Conservation (phyloP, 441 rosid species). For the Breynia disticha region DNA sequence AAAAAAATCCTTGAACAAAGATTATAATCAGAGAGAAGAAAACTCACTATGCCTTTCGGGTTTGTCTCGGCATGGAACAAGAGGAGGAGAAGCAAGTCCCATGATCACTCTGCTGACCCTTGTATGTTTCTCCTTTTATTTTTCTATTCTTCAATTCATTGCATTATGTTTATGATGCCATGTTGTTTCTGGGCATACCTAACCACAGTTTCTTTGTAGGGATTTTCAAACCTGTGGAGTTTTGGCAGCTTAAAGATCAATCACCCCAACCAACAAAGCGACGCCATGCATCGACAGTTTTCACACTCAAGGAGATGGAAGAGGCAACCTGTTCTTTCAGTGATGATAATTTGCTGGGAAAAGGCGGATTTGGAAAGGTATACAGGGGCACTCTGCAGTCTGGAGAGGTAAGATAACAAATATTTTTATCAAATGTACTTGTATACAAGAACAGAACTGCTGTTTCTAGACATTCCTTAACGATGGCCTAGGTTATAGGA, state of each 20-base stretch:
- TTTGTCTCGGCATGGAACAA: conserved; percentile 88
- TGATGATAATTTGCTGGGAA: conserved; percentile 60
- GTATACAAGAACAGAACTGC: not conserved
- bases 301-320: conserved; percentile 86
- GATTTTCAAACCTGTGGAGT: conserved; percentile 58
- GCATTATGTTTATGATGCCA: not conserved
- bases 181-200: not conserved
- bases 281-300: conserved; percentile 59
- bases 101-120: conserved; percentile 59
- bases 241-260: conserved; percentile 65
- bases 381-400: conserved; percentile 71
- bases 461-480: not conserved
- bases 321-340: conserved; percentile 71
- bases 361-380: conserved; percentile 92
- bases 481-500: not conserved
- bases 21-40: conserved; percentile 6
- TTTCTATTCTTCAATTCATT: conserved; percentile 7
- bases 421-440: not conserved
- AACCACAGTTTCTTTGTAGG: conserved; percentile 29
- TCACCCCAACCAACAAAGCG: conserved; percentile 38
- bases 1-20: conserved; percentile 13
- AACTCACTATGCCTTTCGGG: conserved; percentile 54
- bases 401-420: conserved; percentile 53
- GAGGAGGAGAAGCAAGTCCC: conserved; percentile 76
- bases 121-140: conserved; percentile 46